Conservation (phyloP, 2,329 filamentous ascomycete genomes). For the Didymellaceae sp. region DNA sequence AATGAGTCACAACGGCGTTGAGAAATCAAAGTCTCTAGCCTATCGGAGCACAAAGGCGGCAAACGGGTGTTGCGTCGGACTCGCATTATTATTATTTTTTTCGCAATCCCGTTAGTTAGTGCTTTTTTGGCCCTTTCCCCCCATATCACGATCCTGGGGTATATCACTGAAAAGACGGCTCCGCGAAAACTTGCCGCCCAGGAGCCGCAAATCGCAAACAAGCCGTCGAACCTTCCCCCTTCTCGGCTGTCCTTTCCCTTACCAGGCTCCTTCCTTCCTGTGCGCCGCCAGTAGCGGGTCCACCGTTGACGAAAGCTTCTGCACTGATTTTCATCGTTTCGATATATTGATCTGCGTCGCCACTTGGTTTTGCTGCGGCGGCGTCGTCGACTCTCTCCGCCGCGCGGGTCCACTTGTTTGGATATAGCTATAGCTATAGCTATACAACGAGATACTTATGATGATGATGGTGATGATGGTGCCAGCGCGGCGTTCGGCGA, state of each 20-base stretch:
- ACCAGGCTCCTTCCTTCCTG: no score
- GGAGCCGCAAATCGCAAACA: no score
- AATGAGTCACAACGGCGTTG: background rate
- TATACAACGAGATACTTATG: no score
- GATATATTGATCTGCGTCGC: constrained; percentile 16
- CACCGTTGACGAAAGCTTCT: constrained; percentile 4
- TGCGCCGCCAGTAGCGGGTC: constrained; percentile 3
- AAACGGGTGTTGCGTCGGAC: background rate
- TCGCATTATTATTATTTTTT: background rate
- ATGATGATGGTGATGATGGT: no score
- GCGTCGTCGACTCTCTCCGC: no score
- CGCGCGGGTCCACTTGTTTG: no score
- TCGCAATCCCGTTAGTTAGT: background rate
- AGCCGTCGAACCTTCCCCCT: no score
- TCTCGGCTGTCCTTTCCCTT: no score
- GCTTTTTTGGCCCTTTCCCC: constrained; percentile 1
- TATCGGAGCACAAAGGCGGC: background rate
- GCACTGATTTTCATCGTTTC: constrained; percentile 17
- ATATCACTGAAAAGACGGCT: constrained; percentile 4
- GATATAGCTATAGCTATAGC: no score
- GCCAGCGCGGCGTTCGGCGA: background rate
- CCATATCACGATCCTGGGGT: constrained; percentile 10
- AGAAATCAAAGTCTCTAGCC: background rate
- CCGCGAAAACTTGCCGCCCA: constrained; percentile 6
- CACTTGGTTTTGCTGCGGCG: background rate